A percentile compares a stretch with the other conserved stretches of the same genome.
These are phyloP conservation scores for Amylocystis lapponica DNA, from an alignment of 768 basidiomycete species.

Conservation along the genomic window DNA sequence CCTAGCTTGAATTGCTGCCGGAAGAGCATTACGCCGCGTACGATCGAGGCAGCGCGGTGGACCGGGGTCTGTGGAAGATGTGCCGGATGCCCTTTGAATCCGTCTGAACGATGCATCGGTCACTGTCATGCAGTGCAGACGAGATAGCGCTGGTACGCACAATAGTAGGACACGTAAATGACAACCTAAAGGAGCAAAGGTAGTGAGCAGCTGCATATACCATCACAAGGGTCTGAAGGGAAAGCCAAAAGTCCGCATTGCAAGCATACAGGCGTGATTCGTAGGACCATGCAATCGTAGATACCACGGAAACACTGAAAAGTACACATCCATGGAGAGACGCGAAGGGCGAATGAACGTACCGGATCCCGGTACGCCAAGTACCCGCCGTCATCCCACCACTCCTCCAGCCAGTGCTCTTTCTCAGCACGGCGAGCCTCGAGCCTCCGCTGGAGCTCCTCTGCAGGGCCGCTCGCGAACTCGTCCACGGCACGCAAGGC, in stretches of 20 bases:
- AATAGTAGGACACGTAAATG: constrained; percentile 93
- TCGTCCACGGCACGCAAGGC: constrained; percentile 60
- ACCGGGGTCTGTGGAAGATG: constrained; percentile 54
- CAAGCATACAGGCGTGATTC: not conserved
- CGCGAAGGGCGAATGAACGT: too few relatives aligned
- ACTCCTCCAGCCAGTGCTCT: constrained; percentile 84
- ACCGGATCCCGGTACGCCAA: constrained; percentile 84
- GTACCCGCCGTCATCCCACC: constrained; percentile 90
- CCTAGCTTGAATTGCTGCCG: constrained; percentile 65
- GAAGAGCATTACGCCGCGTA: constrained; percentile 70
- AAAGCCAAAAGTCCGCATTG: not conserved
- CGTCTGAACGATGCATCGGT: constrained; percentile 42
- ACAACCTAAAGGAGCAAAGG: constrained; percentile 49
- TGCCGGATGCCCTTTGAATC: constrained; percentile 62
- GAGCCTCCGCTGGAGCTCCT: constrained; percentile 59
- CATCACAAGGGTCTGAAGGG: not conserved
- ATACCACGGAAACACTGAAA: not conserved
- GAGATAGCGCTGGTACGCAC: constrained; percentile 31
- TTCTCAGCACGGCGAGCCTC: constrained; percentile 46
- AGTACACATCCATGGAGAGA: not conserved
- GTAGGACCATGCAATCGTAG: too few relatives aligned
- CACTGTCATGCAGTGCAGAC: not conserved
- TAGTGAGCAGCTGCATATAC: not conserved
- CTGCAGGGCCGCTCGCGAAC: constrained; percentile 42
- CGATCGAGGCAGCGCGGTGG: constrained; percentile 65